Evolutionary conservation across 495 filamentous ascomycete genomes (phyloP).

Genomic region (Margaritispora aquatica): DNA sequence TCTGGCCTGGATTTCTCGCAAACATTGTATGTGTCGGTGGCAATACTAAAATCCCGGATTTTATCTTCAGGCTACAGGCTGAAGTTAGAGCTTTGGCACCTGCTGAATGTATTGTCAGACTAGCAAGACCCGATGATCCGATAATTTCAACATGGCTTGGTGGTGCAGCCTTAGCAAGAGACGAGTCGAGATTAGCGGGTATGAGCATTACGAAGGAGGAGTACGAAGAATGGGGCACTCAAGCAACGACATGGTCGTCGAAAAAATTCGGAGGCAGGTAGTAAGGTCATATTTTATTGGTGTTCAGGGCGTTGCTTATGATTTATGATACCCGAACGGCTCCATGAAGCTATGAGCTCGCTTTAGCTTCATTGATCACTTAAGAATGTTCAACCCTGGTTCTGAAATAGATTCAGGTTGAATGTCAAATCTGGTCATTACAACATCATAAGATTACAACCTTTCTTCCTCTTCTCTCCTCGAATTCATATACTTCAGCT

Average conservation of each 20-base stretch:
- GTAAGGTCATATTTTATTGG: background rate
- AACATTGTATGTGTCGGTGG: slow-evolving; percentile 90
- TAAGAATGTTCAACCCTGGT: background rate
- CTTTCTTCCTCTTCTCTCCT: background rate
- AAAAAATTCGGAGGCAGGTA: background rate
- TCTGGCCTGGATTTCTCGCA: slow-evolving; percentile 73
- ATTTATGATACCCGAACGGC: background rate
- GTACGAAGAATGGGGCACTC: slow-evolving; percentile 73
- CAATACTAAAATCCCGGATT: slow-evolving; percentile 72
- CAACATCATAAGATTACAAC: background rate
- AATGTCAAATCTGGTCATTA: background rate
- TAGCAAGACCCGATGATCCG: slow-evolving; percentile 65
- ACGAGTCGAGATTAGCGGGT: slow-evolving; percentile 52
- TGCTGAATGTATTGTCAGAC: slow-evolving; percentile 67
- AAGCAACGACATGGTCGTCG: background rate
- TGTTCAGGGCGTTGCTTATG: background rate
- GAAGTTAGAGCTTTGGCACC: slow-evolving; percentile 73
- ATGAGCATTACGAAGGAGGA: slow-evolving; percentile 77
- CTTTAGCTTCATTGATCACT: too few species aligned
- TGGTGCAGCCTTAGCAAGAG: slow-evolving; percentile 65
- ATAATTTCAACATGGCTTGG: slow-evolving; percentile 81
- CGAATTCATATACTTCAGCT: background rate
- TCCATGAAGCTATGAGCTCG: too few species aligned
- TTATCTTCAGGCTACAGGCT: slow-evolving; percentile 72
- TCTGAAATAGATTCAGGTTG: too few species aligned